phyloP scores from a whole-genome alignment of 768 basidiomycete species.

The Tylopilus intermedius region DNA sequence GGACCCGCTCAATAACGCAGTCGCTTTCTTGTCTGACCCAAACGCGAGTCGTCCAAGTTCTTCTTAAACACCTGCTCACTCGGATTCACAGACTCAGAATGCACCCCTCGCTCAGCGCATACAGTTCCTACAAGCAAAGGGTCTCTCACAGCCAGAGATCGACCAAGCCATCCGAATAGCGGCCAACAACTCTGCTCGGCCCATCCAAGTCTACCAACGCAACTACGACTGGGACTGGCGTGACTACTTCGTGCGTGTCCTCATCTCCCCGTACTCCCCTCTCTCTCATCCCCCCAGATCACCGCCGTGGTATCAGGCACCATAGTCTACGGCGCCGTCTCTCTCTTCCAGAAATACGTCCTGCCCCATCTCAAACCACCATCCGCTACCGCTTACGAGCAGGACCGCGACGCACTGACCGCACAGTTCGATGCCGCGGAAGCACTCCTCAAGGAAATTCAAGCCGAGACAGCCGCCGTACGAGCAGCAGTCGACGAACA shows the following conservation, averaged over 20 bases:
- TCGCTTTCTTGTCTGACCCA: slow-evolving; percentile 80
- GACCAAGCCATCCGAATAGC: slow-evolving; percentile 76
- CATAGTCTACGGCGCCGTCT: slow-evolving; percentile 71
- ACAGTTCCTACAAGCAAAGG: slow-evolving; percentile 94
- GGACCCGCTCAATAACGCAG: slow-evolving; percentile 75
- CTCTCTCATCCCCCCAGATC: slow-evolving; percentile 53
- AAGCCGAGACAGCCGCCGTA: slow-evolving; percentile 69
- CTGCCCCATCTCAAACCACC: slow-evolving; percentile 90
- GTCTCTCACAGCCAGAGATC: slow-evolving; percentile 77
- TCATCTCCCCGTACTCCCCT: neutral
- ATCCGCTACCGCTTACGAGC: slow-evolving; percentile 80
- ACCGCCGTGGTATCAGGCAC: slow-evolving; percentile 88
- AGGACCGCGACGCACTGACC: slow-evolving; percentile 76
- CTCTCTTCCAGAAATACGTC: slow-evolving; percentile 88
- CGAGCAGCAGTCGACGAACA: slow-evolving; percentile 73
- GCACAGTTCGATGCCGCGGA: slow-evolving; percentile 90
- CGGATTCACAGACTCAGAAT: slow-evolving; percentile 53
- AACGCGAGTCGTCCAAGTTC: slow-evolving; percentile 48
- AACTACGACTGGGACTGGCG: slow-evolving; percentile 81
- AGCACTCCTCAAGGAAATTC: slow-evolving; percentile 73
- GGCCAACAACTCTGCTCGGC: slow-evolving; percentile 26
- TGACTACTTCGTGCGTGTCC: slow-evolving; percentile 84
- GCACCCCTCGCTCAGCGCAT: slow-evolving; percentile 81
- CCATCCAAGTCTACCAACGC: slow-evolving; percentile 38
- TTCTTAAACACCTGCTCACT: slow-evolving; percentile 8